These are phyloP conservation scores for Austroboletus rostrupii DNA, from an alignment of 1,284 basidiomycete genomes.

Conservation along the genomic window DNA sequence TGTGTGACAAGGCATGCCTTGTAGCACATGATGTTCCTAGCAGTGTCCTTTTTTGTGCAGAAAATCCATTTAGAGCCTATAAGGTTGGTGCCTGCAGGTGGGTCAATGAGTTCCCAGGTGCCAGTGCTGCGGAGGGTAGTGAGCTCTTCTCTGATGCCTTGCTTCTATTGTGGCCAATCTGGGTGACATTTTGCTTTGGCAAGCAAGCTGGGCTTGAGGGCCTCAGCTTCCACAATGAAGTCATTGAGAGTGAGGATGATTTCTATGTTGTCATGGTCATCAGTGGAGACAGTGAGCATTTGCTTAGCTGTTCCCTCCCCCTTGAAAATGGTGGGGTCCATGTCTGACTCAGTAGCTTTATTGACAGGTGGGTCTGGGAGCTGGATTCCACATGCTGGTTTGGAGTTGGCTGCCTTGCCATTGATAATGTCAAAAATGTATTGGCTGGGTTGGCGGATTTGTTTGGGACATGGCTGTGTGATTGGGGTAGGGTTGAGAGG, in stretches of 20 bases:
- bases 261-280: too few relatives aligned
- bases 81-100: slow-evolving; percentile 2
- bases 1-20: slow-evolving; percentile 40
- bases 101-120: too few relatives aligned
- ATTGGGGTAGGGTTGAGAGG: too few relatives aligned
- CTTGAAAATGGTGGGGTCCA: not conserved
- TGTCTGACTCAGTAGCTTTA: too few relatives aligned
- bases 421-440: not conserved
- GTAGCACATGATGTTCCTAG: slow-evolving; percentile 26
- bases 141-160: slow-evolving; percentile 3
- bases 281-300: not conserved
- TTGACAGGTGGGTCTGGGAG: not conserved
- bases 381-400: not conserved
- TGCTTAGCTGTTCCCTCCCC: not conserved
- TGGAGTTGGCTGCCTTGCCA: not conserved
- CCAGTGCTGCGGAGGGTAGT: not conserved
- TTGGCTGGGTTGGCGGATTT: not conserved
- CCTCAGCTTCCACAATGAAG: not conserved
- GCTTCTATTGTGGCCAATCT: slow-evolving; percentile 9
- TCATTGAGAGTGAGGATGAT: too few relatives aligned
- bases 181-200: not conserved
- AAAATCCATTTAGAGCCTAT: slow-evolving; percentile 35
- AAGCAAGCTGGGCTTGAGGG: not conserved
- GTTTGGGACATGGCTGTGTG: not conserved
- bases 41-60: slow-evolving; percentile 27